Evolutionary conservation across 2,329 filamentous ascomycete genomes (phyloP), one percentile per base, ranked within the genome.

Genomic region (Fusarium hainanense): DNA sequence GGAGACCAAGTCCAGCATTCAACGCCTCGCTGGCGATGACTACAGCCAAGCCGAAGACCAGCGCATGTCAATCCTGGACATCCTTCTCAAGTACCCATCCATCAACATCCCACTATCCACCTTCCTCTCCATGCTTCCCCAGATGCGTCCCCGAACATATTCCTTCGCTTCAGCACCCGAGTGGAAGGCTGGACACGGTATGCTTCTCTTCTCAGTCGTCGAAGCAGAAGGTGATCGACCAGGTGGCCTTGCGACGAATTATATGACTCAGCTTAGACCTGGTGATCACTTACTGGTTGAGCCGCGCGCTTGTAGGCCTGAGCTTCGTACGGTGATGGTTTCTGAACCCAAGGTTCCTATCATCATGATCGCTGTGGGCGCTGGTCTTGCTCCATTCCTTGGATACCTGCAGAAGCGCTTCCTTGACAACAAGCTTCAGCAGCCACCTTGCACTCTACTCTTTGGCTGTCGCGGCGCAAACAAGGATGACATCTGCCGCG

Each of bases 111-210:
- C 91, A 0, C 84, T 96, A 8, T 85, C 85, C 2, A 80, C 87
- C 7, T 95, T 92, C 81, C 83, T 96, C 6, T 83, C 85, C 25
- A 90, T 93, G 84, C 85, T 94, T 1, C 91, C 91, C 1, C 90
- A 92, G 0, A 92, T 96, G 89, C 60, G 60, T 12, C 60, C 60
- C 0, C 28, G 60, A 6, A 63, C 37, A 1, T 63, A 63, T 13
- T 63, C 60, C 13, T 63, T 63, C 1, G 58, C 60, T 3, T 63
- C 60, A 6, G 61, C 60, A 0, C 58, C 60, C 2, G 58, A 44
- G 7, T 48, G 49, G 42, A 63, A 63, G 2, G 12, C 25, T 1
- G 28, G 43, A 0, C 60, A 63, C 4, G 60, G 60, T 0, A 57
- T 62, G 12, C 40, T 63, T 16, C 49, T 63, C 3, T 63, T 63